A percentile compares a stretch with the other conserved stretches of the same genome.
Evolutionary conservation across 179 eudicot species (phyloP).

Genomic region (Gypsophila paniculata): DNA sequence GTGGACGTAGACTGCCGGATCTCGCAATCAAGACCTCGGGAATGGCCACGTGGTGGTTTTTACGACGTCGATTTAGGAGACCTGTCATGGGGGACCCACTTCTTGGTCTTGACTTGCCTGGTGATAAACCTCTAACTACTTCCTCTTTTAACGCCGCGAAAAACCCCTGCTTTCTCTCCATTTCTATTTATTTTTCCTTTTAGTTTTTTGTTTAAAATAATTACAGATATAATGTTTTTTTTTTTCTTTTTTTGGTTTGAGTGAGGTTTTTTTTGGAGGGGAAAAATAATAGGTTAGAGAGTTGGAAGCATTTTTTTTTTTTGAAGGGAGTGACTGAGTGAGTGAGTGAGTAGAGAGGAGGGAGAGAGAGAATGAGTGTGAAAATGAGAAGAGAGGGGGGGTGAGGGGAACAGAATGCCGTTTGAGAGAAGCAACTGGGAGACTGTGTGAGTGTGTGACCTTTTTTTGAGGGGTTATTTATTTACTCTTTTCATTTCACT

Average conservation of each 20-base stretch:
- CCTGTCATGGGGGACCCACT: slow-evolving; percentile 60
- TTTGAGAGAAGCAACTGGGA: slow-evolving; percentile 36
- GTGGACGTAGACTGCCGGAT: slow-evolving; percentile 60
- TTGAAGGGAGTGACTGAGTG: slow-evolving; percentile 2
- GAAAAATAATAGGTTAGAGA: not conserved
- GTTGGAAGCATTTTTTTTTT: too few relatives aligned
- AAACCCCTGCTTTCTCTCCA: slow-evolving; percentile 79
- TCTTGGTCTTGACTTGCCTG: slow-evolving; percentile 60
- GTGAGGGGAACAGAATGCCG: slow-evolving; percentile 35
- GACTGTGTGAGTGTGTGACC: too few relatives aligned
- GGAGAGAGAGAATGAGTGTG: slow-evolving; percentile 23
- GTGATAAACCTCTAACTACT: slow-evolving; percentile 73
- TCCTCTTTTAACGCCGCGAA: slow-evolving; percentile 70
- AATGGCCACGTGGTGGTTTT: slow-evolving; percentile 31
- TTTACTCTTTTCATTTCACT: not conserved
- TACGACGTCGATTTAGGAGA: slow-evolving; percentile 45
- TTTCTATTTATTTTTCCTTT: too few relatives aligned
- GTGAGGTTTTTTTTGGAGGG: too few relatives aligned
- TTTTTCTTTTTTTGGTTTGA: not conserved
- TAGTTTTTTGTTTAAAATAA: too few relatives aligned
- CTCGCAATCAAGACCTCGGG: slow-evolving; percentile 49
- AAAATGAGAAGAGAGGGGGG: slow-evolving; percentile 10
- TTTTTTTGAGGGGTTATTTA: too few relatives aligned
- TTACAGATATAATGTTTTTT: not conserved
- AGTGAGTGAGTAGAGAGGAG: not conserved